These are phyloP conservation scores for Whalleya microplaca DNA, from an alignment of 2,329 filamentous ascomycete species.

Conservation along the genomic window DNA sequence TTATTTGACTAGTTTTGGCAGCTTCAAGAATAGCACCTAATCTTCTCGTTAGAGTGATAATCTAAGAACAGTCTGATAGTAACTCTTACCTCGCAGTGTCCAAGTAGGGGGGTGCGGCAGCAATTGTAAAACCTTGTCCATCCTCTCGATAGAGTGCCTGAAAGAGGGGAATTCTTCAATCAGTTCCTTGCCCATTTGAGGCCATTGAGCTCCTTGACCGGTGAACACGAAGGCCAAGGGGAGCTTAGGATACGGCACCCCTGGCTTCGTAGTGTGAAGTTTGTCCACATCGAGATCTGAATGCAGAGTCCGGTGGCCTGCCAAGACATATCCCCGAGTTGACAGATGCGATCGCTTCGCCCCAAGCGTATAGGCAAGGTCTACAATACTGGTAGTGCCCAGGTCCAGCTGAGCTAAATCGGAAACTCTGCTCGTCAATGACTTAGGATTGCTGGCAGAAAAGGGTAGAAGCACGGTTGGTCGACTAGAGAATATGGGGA, in stretches of 20 bases:
- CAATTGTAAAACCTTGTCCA: constrained; percentile 14
- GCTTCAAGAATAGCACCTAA: constrained; percentile 4
- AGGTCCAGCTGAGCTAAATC: background rate
- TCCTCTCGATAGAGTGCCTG: constrained; percentile 13
- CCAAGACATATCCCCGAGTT: background rate
- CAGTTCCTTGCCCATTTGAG: constrained; percentile 37
- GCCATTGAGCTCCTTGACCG: constrained; percentile 39
- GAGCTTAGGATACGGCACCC: background rate
- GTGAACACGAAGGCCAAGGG: constrained; percentile 28
- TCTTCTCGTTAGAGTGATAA: background rate
- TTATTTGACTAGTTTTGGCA: constrained; percentile 2
- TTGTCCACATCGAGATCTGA: background rate
- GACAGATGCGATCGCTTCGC: background rate
- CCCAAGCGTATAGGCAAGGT: background rate
- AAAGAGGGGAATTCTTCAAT: constrained; percentile 24
- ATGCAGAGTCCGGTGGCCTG: background rate
- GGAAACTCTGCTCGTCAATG: background rate
- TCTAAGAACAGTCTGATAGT: background rate
- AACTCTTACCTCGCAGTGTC: constrained; percentile 10
- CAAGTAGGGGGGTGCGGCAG: constrained; percentile 13
- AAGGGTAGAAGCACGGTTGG: constrained; percentile 4
- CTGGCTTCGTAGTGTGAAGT: background rate
- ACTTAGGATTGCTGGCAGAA: constrained; percentile 1
- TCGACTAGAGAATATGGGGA: background rate
- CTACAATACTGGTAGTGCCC: background rate